Base-by-base conservation (phyloP, 257 asterid genomes). In the Nicotiana paniculata region DNA sequence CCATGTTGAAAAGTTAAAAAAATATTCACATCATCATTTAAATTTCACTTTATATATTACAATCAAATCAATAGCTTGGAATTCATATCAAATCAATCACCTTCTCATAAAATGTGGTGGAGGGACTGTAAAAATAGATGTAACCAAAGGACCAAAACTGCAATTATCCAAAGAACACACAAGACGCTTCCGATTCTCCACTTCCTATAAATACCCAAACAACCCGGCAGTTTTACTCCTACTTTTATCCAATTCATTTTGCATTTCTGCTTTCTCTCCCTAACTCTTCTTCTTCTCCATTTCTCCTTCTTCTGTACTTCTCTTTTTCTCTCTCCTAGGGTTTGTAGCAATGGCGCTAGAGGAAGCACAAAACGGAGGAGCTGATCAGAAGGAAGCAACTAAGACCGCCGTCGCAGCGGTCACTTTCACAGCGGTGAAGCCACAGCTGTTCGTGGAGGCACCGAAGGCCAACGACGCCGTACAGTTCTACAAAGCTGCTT, bases 381-480 rank as follows among this genome's bases (percentile, higher is more conserved):
- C 85, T 57, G 86, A 43, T 9, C 12, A 59, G 79, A 82, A 86
- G 84, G 92, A 88, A 4, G 72, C 88, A 12, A 65, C 82, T 57
- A 81, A 46, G 51, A 82, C 53, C 58, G 82, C 85, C 68, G 97
- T 88, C 68, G 85, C 59, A 51, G 82, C 85, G 66, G 97, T 88
- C 74, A 85, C 59, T 2, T 92, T 90, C 81, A 24, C 89, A 74
- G 86, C 90, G 77, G 63, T 84, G 78, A 93, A 93, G 90, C 95
- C 98, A 16, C 88, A 89, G 90, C 85, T 95, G 53, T 93, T 86
- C 65, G 91, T 96, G 3, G 96, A 90, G 62, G 94, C 92, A 0
- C 89, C 94, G 8, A 91, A 90, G 83, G 97, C 92, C 0, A 89
- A 35, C 84, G 97, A 94, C 39, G 98, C 98, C 70, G 93, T 94